Percentiles rank a stretch among this genome's conserved stretches.
Evolutionary conservation across 768 basidiomycete species (phyloP).

Genomic region (Mycena amicta): DNA sequence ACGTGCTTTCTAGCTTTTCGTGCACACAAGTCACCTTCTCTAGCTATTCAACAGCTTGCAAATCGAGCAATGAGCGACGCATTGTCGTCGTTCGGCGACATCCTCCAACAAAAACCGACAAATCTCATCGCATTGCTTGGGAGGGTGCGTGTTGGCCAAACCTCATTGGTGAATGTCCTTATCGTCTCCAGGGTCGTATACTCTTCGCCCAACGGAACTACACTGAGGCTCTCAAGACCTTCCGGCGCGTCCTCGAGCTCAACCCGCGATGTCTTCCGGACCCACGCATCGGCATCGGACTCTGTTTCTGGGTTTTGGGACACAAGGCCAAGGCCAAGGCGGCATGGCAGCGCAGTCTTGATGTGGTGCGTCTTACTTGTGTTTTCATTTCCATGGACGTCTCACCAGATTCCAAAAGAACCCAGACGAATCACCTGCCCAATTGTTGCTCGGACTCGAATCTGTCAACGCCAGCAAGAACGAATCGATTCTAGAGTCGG

Average conservation of each 20-base stretch:
- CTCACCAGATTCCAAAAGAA: constrained; percentile 48
- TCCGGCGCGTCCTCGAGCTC: constrained; percentile 81
- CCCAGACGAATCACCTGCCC: constrained; percentile 75
- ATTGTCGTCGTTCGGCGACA: constrained; percentile 75
- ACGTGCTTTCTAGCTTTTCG: constrained; percentile 18
- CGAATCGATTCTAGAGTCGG: constrained; percentile 60
- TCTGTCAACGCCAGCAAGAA: constrained; percentile 85
- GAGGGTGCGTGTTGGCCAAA: constrained; percentile 53
- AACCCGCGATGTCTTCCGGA: constrained; percentile 85
- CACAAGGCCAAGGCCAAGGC: constrained; percentile 79
- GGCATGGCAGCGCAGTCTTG: constrained; percentile 90
- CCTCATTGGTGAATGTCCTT: background rate
- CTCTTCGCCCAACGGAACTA: constrained; percentile 79
- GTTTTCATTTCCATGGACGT: background rate
- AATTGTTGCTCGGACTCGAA: constrained; percentile 83
- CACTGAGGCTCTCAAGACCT: constrained; percentile 77
- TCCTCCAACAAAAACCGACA: constrained; percentile 76
- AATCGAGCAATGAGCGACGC: constrained; percentile 83
- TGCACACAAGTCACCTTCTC: background rate
- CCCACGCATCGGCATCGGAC: constrained; percentile 92
- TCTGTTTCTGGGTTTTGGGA: constrained; percentile 91
- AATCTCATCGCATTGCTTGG: constrained; percentile 88
- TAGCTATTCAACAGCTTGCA: constrained; percentile 83
- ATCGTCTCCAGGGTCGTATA: constrained; percentile 69
- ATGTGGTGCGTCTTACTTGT: constrained; percentile 60